Base-by-base conservation (phyloP, 768 basidiomycete species). In the Xerocomellus amylosporus region DNA sequence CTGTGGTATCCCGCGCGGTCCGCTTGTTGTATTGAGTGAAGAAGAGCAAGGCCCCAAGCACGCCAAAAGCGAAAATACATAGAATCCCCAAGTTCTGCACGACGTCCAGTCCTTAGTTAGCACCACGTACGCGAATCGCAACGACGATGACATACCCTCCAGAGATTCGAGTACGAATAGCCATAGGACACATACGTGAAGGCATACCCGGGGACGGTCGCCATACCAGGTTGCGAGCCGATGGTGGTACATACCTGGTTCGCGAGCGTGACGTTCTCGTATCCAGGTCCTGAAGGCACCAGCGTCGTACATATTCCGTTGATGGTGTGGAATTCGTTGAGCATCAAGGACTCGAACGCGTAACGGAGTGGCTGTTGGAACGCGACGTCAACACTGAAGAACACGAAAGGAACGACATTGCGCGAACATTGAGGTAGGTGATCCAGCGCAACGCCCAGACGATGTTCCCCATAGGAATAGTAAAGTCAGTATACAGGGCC, bases 241-340 rank as follows among this genome's bases (percentile, higher is more conserved):
- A 69, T 50, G 9, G 74, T 65, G 1, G 73, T 73, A 61, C 81
- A 83, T 9, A 77, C 73, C 54, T 75, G 75, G 56, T 80, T 73
- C 1, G 54, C 50, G 4, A 73, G 62, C 24, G 61, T 58, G 3
- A 61, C 54, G 31, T 72, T 71, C 34, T 64, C 69, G 38, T 76
- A 76, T 9, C 69, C 65, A 48, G 73, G 66, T 2, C 72, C 73
- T 10, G 60, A 64, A 6, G 73, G 67, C 10, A 70, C 59, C 22
- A 73, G 65, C 30, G 66, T 54, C 58, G 71, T 55, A 62, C 73
- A 72, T 33, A 64, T 70, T 59, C 71, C 78, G 2, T 73, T 52
- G 12, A 71, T 61, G 1, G 68, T 72, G 45, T 63, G 61, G 66
- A 83, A 81, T 61, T 84, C 82, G 66, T 82, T 83, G 43, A 74